Conservation (phyloP, 768 basidiomycete species). For the Terana coerulea region DNA sequence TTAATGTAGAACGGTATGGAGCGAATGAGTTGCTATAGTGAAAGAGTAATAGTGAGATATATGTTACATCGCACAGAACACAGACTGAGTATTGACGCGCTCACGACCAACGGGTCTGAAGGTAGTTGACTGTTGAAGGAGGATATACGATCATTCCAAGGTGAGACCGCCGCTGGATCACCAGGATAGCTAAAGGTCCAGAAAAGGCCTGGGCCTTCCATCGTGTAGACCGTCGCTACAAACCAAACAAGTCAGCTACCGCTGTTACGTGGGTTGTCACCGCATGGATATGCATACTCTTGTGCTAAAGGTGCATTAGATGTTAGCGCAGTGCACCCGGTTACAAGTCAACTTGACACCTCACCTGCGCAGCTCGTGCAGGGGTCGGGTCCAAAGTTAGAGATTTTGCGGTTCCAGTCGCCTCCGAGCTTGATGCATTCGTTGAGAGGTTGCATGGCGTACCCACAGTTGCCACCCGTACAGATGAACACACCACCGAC, state of each 20-base stretch:
- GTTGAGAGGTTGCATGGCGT: constrained; percentile 4
- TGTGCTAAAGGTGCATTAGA: too few species aligned
- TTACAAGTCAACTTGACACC: too few species aligned
- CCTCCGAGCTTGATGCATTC: constrained; percentile 1
- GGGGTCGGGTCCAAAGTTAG: constrained; percentile 4
- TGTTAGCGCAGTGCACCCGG: too few species aligned
- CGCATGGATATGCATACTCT: background rate
- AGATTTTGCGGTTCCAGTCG: constrained; percentile 7
- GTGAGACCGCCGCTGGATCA: background rate
- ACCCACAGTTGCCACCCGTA: constrained; percentile 1
- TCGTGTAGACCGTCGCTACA: background rate
- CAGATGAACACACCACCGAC: constrained; percentile 6
- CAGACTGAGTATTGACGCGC: too few species aligned
- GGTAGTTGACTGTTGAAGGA: background rate
- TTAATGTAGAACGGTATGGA: too few species aligned
- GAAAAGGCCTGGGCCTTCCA: background rate
- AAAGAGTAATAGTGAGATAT: too few species aligned
- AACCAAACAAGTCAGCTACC: too few species aligned
- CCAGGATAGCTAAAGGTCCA: constrained; percentile 3
- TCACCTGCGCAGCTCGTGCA: constrained; percentile 2
- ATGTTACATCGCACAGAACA: too few species aligned
- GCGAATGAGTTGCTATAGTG: too few species aligned
- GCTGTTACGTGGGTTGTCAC: too few species aligned
- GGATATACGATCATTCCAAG: background rate
- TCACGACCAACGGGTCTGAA: too few species aligned